A percentile compares a stretch with the other conserved stretches of the same genome.
These are phyloP conservation scores for Penicillium dipodomyicola DNA, from an alignment of 495 filamentous ascomycete genomes.

Conservation along the genomic window DNA sequence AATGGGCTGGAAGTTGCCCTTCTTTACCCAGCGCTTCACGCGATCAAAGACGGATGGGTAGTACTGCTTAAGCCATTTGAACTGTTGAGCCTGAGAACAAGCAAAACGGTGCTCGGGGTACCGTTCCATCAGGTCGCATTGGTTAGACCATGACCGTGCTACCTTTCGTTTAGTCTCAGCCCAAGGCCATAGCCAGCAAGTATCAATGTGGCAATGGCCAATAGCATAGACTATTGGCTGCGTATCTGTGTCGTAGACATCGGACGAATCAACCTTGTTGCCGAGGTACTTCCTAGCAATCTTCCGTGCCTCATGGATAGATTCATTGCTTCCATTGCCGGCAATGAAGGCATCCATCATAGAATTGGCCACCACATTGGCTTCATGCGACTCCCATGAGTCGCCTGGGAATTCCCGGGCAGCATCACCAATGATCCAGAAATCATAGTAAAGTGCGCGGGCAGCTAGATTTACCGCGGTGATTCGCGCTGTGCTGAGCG, in stretches of 20 bases:
- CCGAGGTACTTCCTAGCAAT: conserved; percentile 83
- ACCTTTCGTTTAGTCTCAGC: conserved; percentile 99
- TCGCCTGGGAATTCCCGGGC: conserved; percentile 76
- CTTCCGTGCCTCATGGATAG: conserved; percentile 72
- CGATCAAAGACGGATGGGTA: conserved; percentile 87
- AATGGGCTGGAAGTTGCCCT: conserved; percentile 89
- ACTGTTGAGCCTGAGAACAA: conserved; percentile 92
- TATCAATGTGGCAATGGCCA: conserved; percentile 96
- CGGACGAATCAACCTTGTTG: conserved; percentile 70
- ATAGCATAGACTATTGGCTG: conserved; percentile 79
- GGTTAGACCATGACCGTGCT: conserved; percentile 92
- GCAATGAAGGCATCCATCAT: conserved; percentile 89
- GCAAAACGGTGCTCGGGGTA: conserved; percentile 94
- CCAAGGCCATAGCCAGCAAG: conserved; percentile 98
- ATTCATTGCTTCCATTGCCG: conserved; percentile 68
- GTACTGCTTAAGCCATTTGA: conserved; percentile 89
- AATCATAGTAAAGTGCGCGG: conserved; percentile 79
- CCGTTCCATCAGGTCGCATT: conserved; percentile 88
- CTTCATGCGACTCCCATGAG: conserved; percentile 83
- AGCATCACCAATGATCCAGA: conserved; percentile 91
- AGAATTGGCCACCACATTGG: conserved; percentile 74
- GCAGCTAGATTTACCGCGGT: conserved; percentile 85
- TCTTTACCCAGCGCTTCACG: conserved; percentile 85
- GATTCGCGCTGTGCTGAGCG: conserved; percentile 76
- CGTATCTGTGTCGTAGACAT: conserved; percentile 77